A percentile compares a stretch with the other conserved stretches of the same genome.
Evolutionary conservation across 495 filamentous ascomycete genomes (phyloP).

Genomic region (Daldinia loculata): DNA sequence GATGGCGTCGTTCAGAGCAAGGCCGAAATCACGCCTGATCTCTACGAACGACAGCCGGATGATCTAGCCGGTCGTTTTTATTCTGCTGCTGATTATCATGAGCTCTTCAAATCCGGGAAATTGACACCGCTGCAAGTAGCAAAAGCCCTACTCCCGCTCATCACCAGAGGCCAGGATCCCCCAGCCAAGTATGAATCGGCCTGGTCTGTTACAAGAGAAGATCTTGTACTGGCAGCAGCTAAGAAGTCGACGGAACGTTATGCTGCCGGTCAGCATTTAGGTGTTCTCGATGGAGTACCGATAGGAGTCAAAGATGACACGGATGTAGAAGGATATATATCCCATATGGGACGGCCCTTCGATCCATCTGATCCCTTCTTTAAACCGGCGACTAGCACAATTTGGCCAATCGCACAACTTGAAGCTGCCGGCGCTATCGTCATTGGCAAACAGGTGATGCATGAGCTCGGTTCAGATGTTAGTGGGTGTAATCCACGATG

Average conservation of each 20-base stretch:
- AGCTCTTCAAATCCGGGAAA: slow-evolving; percentile 71
- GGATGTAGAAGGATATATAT: slow-evolving; percentile 76
- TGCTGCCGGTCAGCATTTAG: slow-evolving; percentile 66
- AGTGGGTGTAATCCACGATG: slow-evolving; percentile 51
- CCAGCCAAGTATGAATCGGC: slow-evolving; percentile 70
- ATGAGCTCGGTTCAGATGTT: slow-evolving; percentile 75
- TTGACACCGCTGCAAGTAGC: slow-evolving; percentile 76
- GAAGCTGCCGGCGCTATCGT: slow-evolving; percentile 82
- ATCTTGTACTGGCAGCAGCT: slow-evolving; percentile 71
- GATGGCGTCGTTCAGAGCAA: slow-evolving; percentile 38
- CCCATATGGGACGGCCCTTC: slow-evolving; percentile 61
- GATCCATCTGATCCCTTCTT: slow-evolving; percentile 53
- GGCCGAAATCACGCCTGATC: slow-evolving; percentile 49
- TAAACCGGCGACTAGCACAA: slow-evolving; percentile 44
- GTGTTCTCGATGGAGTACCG: slow-evolving; percentile 83
- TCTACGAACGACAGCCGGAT: slow-evolving; percentile 44
- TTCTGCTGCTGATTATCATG: slow-evolving; percentile 79
- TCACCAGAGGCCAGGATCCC: slow-evolving; percentile 64
- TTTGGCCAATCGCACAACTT: slow-evolving; percentile 80
- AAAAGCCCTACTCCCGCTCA: slow-evolving; percentile 73
- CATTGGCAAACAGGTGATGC: slow-evolving; percentile 89
- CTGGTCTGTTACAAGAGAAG: slow-evolving; percentile 66
- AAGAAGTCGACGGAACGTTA: slow-evolving; percentile 75
- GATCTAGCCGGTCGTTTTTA: slow-evolving; percentile 63
- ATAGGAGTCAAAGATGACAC: slow-evolving; percentile 90